phyloP scores from a whole-genome alignment of 2,329 filamentous ascomycete genomes.

The Pseudogymnoascus destructans region DNA sequence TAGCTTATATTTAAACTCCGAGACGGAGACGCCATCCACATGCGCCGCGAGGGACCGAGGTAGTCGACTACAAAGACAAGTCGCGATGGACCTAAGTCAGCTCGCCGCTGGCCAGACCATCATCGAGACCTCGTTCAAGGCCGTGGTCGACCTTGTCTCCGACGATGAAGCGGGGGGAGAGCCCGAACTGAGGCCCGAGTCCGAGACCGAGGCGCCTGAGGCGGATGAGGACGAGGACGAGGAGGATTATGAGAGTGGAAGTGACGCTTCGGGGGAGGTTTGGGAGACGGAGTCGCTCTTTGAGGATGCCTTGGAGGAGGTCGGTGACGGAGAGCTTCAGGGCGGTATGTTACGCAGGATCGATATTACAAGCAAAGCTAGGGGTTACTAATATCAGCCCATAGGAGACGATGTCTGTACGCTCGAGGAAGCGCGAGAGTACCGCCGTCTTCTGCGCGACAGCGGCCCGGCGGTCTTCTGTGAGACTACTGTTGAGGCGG shows the following conservation, averaged over 20 bases:
- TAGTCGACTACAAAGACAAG: slow-evolving; percentile 22
- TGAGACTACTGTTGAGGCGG: slow-evolving; percentile 53
- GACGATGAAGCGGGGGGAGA: slow-evolving; percentile 10
- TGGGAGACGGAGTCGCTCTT: slow-evolving; percentile 35
- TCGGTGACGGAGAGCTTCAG: slow-evolving; percentile 33
- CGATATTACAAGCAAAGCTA: background rate
- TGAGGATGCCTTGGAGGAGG: slow-evolving; percentile 34
- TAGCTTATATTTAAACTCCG: slow-evolving; percentile 7
- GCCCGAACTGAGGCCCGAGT: background rate
- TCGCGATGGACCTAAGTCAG: slow-evolving; percentile 25
- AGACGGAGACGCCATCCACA: slow-evolving; percentile 12
- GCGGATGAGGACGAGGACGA: slow-evolving; percentile 14
- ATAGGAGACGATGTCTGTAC: slow-evolving; percentile 35
- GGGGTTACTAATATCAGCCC: slow-evolving; percentile 1
- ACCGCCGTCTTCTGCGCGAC: slow-evolving; percentile 57
- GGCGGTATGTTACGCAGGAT: slow-evolving; percentile 27
- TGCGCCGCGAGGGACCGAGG: slow-evolving; percentile 13
- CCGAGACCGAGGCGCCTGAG: background rate
- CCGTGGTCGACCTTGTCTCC: slow-evolving; percentile 14
- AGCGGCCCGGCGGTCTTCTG: slow-evolving; percentile 71
- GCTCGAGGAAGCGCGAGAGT: slow-evolving; percentile 53
- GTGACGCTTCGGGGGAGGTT: slow-evolving; percentile 14
- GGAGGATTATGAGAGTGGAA: slow-evolving; percentile 14
- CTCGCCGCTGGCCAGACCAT: slow-evolving; percentile 22
- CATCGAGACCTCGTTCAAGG: slow-evolving; percentile 25